A percentile compares a stretch with the other conserved stretches of the same genome.
Conservation (phyloP, 495 filamentous ascomycete genomes). For the Pyronema domesticum region DNA sequence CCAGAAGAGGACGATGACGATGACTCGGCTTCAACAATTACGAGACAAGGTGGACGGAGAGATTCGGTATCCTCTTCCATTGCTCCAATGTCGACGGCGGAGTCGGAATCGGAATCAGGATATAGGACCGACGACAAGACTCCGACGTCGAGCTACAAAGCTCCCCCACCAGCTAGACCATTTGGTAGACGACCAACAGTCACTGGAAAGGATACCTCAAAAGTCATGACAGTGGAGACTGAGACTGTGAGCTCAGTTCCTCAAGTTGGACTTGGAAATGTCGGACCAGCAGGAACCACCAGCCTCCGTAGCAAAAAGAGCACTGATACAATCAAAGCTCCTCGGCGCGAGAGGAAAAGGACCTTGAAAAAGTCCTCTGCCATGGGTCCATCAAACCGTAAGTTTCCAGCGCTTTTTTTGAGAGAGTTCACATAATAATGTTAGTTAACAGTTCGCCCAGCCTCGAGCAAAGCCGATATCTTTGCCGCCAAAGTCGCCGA, state of each 20-base stretch:
- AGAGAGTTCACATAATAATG: neutral
- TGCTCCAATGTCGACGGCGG: constrained; percentile 22
- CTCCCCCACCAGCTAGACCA: constrained; percentile 26
- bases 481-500: constrained; percentile 94
- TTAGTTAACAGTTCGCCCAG: constrained; percentile 26
- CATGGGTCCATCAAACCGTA: constrained; percentile 38
- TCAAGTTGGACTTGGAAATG: constrained; percentile 63
- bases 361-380: constrained; percentile 48
- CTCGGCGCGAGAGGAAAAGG: constrained; percentile 78
- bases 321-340: constrained; percentile 70
- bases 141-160: constrained; percentile 20
- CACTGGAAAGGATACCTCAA: constrained; percentile 41
- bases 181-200: constrained; percentile 38
- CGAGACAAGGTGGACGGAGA: constrained; percentile 6
- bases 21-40: neutral
- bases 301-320: constrained; percentile 76
- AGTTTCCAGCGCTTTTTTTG: constrained; percentile 6
- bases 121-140: constrained; percentile 21
- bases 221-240: constrained; percentile 89
- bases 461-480: constrained; percentile 92
- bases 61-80: constrained; percentile 23
- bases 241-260: constrained; percentile 87
- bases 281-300: constrained; percentile 42
- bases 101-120: constrained; percentile 25
- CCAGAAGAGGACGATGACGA: neutral